phyloP scores from a whole-genome alignment of 2,329 filamentous ascomycete species.

The Colletotrichum sp. region DNA sequence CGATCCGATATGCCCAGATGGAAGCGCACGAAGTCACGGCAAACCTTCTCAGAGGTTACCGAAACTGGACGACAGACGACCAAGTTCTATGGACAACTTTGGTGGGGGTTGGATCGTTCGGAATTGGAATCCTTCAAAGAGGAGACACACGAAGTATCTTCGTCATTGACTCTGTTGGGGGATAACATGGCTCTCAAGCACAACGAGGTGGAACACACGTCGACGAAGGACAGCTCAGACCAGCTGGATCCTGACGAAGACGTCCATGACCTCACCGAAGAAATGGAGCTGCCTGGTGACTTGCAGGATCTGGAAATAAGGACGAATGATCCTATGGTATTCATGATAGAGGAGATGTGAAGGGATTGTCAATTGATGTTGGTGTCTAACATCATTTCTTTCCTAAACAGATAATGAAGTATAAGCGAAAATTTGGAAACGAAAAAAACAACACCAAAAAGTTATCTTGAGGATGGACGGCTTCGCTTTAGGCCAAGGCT shows the following conservation, averaged over 20 bases:
- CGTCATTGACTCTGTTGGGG: neutral
- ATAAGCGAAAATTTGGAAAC: no score
- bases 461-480: no score
- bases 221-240: rapidly evolving
- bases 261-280: no score
- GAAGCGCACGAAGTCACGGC: neutral
- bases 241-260: no score
- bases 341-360: neutral
- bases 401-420: rapidly evolving
- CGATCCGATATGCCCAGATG: neutral
- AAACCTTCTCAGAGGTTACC: neutral
- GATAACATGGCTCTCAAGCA: neutral
- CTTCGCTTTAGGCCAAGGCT: neutral
- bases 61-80: neutral
- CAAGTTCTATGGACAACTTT: neutral
- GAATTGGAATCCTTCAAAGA: neutral
- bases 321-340: neutral
- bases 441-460: no score
- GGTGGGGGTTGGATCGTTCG: rapidly evolving
- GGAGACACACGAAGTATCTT: rapidly evolving
- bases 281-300: no score
- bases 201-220: neutral
- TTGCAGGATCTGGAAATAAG: neutral
- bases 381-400: no score
- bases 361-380: no score